phyloP scores from a whole-genome alignment of 805 yeast genomes.

The Yamadazyma philogaea region DNA sequence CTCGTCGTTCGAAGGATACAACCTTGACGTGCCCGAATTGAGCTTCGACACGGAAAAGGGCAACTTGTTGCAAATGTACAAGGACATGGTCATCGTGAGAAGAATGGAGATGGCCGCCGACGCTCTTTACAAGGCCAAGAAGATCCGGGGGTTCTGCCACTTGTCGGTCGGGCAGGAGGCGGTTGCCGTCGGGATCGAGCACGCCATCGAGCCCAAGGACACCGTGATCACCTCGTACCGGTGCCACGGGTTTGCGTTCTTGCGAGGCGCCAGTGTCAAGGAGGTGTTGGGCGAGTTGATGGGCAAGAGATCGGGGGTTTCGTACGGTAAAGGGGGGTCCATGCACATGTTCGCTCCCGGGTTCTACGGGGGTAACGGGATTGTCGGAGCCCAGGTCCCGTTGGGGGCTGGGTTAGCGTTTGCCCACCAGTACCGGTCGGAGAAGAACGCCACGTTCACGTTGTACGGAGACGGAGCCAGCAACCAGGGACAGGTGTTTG shows the following conservation, averaged over 20 bases:
- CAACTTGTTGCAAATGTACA: slow-evolving; percentile 85
- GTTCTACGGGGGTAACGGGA: slow-evolving; percentile 99
- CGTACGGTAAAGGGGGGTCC: slow-evolving; percentile 98
- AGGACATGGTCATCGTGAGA: slow-evolving; percentile 90
- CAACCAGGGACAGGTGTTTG: slow-evolving; percentile 99
- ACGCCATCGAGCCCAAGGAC: slow-evolving; percentile 82
- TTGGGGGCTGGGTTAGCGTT: slow-evolving; percentile 98
- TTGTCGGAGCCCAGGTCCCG: slow-evolving; percentile 99
- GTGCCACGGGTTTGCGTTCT: slow-evolving; percentile 97
- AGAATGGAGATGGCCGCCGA: slow-evolving; percentile 99
- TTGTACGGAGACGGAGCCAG: slow-evolving; percentile 99
- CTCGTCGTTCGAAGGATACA: slow-evolving; percentile 80
- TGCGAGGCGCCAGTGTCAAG: slow-evolving; percentile 92
- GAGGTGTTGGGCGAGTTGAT: slow-evolving; percentile 91
- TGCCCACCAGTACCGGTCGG: slow-evolving; percentile 91
- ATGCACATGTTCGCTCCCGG: slow-evolving; percentile 98
- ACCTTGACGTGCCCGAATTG: slow-evolving; percentile 66
- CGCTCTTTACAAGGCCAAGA: slow-evolving; percentile 96
- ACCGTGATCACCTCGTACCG: slow-evolving; percentile 94
- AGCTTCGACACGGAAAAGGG: slow-evolving; percentile 77
- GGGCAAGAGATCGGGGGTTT: slow-evolving; percentile 95
- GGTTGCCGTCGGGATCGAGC: slow-evolving; percentile 96
- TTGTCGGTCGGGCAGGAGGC: slow-evolving; percentile 99
- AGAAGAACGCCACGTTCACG: slow-evolving; percentile 74
- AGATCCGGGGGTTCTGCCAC: slow-evolving; percentile 98